phyloP scores from a whole-genome alignment of 164 flowering plant genomes.

The Cinnamomum chago region DNA sequence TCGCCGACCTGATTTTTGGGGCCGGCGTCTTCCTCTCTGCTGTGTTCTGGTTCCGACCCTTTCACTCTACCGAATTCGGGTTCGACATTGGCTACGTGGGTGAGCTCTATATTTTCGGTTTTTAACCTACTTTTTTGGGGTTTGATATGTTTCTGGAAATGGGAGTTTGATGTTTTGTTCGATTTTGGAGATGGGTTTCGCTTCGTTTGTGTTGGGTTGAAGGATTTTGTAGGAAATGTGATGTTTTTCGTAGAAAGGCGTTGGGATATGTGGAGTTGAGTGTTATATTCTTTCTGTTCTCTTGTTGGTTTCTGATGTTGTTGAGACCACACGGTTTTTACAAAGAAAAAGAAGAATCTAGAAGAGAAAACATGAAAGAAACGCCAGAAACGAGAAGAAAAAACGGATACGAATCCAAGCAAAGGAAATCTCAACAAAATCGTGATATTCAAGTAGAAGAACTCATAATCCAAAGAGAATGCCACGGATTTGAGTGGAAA shows the following conservation, averaged over 20 bases:
- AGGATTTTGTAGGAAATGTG: background rate
- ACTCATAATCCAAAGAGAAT: too few species aligned
- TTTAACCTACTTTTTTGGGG: too few species aligned
- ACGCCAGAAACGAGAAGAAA: too few species aligned
- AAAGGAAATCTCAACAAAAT: too few species aligned
- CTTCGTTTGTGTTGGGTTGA: background rate
- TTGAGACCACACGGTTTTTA: too few species aligned
- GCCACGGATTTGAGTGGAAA: too few species aligned
- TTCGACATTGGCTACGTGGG: slow-evolving; percentile 36
- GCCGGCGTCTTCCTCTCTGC: slow-evolving; percentile 41
- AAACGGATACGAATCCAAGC: too few species aligned
- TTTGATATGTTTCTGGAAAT: too few species aligned
- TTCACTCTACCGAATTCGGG: slow-evolving; percentile 17
- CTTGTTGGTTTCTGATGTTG: background rate
- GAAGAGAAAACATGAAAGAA: too few species aligned
- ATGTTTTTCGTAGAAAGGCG: too few species aligned
- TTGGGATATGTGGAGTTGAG: background rate
- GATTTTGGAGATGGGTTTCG: background rate
- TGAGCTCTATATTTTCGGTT: slow-evolving; percentile 14
- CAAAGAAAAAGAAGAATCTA: too few species aligned
- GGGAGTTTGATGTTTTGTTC: background rate
- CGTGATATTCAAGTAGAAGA: too few species aligned
- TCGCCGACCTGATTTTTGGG: slow-evolving; percentile 41
- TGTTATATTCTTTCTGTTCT: background rate
- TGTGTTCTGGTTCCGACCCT: slow-evolving; percentile 47